Conservation (phyloP, 2,329 filamentous ascomycete genomes). For the Hypoxylon sp. region DNA sequence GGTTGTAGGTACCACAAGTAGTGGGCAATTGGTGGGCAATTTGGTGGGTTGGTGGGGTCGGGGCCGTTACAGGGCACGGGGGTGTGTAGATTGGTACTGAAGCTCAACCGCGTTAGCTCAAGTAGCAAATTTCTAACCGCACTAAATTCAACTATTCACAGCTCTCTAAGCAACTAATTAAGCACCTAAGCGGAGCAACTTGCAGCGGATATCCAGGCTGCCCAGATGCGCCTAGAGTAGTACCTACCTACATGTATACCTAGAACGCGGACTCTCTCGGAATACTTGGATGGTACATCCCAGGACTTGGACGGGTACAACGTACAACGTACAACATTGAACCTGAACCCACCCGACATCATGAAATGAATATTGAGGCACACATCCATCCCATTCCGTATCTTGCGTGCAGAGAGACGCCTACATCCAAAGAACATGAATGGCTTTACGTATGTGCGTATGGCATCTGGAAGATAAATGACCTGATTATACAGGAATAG, state of each 20-base stretch:
- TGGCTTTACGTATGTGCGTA: constrained; percentile 1
- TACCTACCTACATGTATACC: background rate
- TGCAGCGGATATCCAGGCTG: constrained; percentile 32
- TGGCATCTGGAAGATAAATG: background rate
- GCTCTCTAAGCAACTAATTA: constrained; percentile 37
- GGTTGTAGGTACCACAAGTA: constrained; percentile 31
- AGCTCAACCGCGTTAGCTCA: constrained; percentile 37
- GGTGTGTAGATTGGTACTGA: constrained; percentile 40
- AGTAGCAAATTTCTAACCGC: constrained; percentile 37
- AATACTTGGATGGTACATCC: constrained; percentile 2
- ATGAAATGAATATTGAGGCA: no score
- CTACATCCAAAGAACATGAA: background rate
- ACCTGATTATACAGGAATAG: constrained; percentile 27
- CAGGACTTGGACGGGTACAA: constrained; percentile 1
- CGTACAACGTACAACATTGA: no score
- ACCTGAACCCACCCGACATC: background rate
- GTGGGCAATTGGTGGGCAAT: constrained; percentile 25
- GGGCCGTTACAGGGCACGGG: constrained; percentile 31
- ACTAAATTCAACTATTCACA: constrained; percentile 36
- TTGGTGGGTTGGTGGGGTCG: constrained; percentile 22
- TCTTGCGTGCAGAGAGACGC: constrained; percentile 6
- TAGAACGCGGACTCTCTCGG: constrained; percentile 2
- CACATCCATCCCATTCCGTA: no score
- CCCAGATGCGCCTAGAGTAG: constrained; percentile 12
- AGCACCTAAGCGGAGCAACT: constrained; percentile 35